Evolutionary conservation across 306 rosid species (phyloP).

Genomic region (Corylus avellana): DNA sequence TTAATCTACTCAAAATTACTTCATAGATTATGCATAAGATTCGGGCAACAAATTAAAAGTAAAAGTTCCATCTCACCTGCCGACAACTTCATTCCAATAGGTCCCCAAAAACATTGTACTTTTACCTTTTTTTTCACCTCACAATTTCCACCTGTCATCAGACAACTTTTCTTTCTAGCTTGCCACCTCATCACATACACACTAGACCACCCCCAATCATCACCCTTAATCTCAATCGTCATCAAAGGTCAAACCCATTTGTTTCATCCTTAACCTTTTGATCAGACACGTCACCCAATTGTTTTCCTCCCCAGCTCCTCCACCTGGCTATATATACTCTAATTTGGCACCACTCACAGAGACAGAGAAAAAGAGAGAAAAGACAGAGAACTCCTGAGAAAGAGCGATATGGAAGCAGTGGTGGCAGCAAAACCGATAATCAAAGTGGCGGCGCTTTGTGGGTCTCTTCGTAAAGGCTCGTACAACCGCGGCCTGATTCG

Average conservation of each 20-base stretch:
- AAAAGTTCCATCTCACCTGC: neutral
- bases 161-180: neutral
- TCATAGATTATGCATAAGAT: neutral
- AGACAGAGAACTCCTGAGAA: neutral
- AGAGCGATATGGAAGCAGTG: constrained; percentile 21
- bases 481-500: constrained; percentile 59
- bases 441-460: constrained; percentile 59
- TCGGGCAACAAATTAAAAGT: neutral
- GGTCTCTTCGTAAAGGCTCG: constrained; percentile 66
- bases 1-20: too few relatives aligned
- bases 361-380: neutral
- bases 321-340: too few relatives aligned
- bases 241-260: too few relatives aligned
- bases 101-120: neutral
- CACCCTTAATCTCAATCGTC: too few relatives aligned
- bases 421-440: constrained; percentile 34
- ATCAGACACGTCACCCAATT: too few relatives aligned
- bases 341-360: too few relatives aligned
- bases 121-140: neutral
- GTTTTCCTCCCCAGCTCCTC: too few relatives aligned
- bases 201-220: too few relatives aligned
- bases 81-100: neutral
- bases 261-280: too few relatives aligned
- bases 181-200: neutral
- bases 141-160: neutral